Base-by-base conservation (phyloP, 2,329 filamentous ascomycete genomes). In the Cercospora brassicicola region DNA sequence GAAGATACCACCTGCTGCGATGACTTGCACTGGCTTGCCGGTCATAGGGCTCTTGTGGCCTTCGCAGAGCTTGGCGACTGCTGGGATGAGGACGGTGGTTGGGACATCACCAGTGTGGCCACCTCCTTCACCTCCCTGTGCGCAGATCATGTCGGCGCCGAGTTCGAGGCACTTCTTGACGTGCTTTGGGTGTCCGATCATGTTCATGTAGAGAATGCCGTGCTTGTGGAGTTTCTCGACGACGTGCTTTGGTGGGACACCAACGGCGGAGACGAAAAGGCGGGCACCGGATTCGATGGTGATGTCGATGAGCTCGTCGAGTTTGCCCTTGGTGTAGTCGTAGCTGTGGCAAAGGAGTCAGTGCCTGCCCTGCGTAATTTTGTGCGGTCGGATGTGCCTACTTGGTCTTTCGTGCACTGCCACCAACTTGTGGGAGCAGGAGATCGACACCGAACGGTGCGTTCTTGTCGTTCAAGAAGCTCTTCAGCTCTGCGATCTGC, bases 101-200 rank as follows among this genome's bases (percentile, higher is more conserved):
- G 95, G 93, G 45, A 97, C 91, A 81, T 97, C 91, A 77, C 95
- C 95, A 13, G 76, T 78, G 75, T 78, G 77, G 74, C 95, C 95
- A 80, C 95, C 95, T 72, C 95, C 95, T 84, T 99, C 95, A 76
- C 95, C 94, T 79, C 95, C 95, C 84, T 99, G 95, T 62, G 95
- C 95, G 85, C 94, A 98, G 84, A 99, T 98, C 77, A 99, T 91
- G 82, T 99, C 95, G 75, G 90, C 92, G 73, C 94, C 95, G 67
- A 94, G 87, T 61, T 94, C 93, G 71, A 99, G 87, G 82, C 93
- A 96, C 87, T 98, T 99, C 83, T 93, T 88, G 72, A 97, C 94
- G 84, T 99, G 95, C 89, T 99, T 99, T 78, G 95, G 94, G 87
- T 99, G 95, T 74, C 95, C 95, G 80, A 99, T 94, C 95, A 99